Base-by-base conservation (phyloP, 164 flowering plant species). In the Annona cherimola region DNA sequence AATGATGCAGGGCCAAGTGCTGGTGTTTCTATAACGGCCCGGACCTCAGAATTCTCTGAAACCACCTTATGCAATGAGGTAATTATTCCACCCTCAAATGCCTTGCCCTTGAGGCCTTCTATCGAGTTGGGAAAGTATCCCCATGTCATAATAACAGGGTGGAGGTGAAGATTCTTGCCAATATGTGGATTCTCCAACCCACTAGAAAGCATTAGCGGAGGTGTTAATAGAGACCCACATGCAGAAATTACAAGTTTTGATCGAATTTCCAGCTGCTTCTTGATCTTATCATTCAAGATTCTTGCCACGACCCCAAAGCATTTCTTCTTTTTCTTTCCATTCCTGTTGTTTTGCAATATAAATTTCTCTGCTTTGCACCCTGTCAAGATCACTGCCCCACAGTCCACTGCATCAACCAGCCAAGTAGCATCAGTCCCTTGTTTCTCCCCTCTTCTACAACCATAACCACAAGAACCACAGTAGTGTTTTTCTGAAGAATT, bases 211-310 rank as follows among this genome's bases (percentile, higher is more conserved):
- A 92, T 71, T 60, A 92, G 68, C 3, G 89, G 88, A 7, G 97
- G 97, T 73, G 97, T 90, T 44, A 77, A 45, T 42, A 92, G 79
- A 57, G 96, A 84, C 57, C 97, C 97, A 74, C 95, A 84, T 7
- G 96, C 89, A 14, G 91, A 89, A 63, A 92, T 75, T 45, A 94
- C 86, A 43, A 81, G 77, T 77, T 86, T 86, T 5, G 97, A 92
- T n/a, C 81, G 83, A 63, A 92, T 84, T 11, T 80, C 84, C 54
- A 92, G 73, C 67, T 64, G 82, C 73, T 61, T 83, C 12, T 62
- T 76, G 55, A 82, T 78, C 5, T 77, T 81, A 18, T 71, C 55
- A 66, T 72, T 84, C 12, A 75, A n/a, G 44, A 71, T 6, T 64
- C 69, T 74, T 54, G 89, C 90, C 45, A 81, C 63, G 19, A 90